A percentile compares a stretch with the other conserved stretches of the same genome.
Evolutionary conservation across 768 basidiomycete genomes (phyloP).

Genomic region (Floccularia luteovirens): DNA sequence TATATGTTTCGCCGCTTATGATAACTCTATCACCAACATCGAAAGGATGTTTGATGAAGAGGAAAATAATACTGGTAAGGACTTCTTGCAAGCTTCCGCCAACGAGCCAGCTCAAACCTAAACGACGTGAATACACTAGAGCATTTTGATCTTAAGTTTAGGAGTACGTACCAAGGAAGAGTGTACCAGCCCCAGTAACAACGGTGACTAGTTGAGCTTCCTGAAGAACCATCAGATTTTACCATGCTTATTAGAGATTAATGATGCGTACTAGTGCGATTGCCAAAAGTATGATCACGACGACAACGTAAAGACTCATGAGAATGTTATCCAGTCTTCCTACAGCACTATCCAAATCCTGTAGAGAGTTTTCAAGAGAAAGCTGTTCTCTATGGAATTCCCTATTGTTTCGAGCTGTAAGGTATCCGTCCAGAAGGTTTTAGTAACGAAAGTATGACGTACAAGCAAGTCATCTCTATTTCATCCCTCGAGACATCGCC

Average conservation of each 20-base stretch:
- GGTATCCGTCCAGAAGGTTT: no score
- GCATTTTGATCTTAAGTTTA: neutral
- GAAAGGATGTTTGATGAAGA: conserved; percentile 83
- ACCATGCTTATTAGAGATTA: conserved; percentile 5
- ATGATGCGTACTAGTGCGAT: conserved; percentile 56
- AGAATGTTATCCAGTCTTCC: conserved; percentile 81
- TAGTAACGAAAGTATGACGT: conserved; percentile 12
- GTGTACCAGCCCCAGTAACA: conserved; percentile 67
- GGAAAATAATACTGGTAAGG: conserved; percentile 81
- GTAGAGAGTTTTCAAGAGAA: conserved; percentile 80
- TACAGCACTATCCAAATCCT: conserved; percentile 85
- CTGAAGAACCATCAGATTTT: conserved; percentile 19
- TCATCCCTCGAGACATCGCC: conserved; percentile 69
- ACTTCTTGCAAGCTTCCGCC: conserved; percentile 77
- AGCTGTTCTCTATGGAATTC: conserved; percentile 83
- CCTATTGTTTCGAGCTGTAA: no score
- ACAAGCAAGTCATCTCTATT: conserved; percentile 70
- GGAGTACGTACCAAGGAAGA: conserved; percentile 34
- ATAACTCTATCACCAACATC: conserved; percentile 74
- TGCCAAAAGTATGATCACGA: conserved; percentile 72
- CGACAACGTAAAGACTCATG: conserved; percentile 70
- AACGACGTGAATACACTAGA: neutral
- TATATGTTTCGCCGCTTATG: conserved; percentile 48
- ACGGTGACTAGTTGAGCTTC: conserved; percentile 69
- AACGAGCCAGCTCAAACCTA: conserved; percentile 81